Evolutionary conservation across 768 basidiomycete species (phyloP), one percentile per base, ranked within the genome.

Genomic region (Leccinum sublutescens): DNA sequence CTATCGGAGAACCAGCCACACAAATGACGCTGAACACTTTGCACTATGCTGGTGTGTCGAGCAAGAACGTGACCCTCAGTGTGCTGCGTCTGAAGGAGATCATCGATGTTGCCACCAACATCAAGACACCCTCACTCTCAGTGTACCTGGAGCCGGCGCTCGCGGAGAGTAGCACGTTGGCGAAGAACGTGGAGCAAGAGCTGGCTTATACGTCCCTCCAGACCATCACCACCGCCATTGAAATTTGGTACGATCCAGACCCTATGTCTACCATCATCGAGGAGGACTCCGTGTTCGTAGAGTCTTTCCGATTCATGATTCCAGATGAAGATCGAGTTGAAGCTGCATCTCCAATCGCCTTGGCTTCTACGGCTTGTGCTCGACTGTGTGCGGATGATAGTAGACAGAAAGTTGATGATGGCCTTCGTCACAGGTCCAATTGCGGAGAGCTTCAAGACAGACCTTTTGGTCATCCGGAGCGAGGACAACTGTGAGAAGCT

Each of bases 21-120:
- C 97, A 99, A 77, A 98, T 99, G 97, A 98, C 97, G 6, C 76
- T 99, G 59, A 99, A 99, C 75, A 98, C 96, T 0, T 99, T 98
- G 91, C 97, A 99, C 76, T 98, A 98, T 73, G 97, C 97, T 61
- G 97, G 97, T 88, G 97, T 99, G 25, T 96, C 97, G n/a, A 94
- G 91, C 70, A 98, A 98, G 78, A 98, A 97, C 76, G 97, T 99
- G 53, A 99, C 97, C 0, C 92, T 98, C 59, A 97, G 97, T 87
- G 97, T 99, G 2, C 96, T 97, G 2, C 95, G 97, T 75, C 75
- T 99, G 63, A 98, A 98, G 79, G 97, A 98, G 76, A 98, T 98
- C 66, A 98, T 99, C 78, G 98, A 99, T 69, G 95, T 98, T 59
- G 97, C 97, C 0, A 91, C 89, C 19, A 95, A 98, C 72, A 97